Percentiles rank a stretch among this genome's conserved stretches.
Conservation (phyloP, 345 rosid species). For the Ceriops zippeliana region DNA sequence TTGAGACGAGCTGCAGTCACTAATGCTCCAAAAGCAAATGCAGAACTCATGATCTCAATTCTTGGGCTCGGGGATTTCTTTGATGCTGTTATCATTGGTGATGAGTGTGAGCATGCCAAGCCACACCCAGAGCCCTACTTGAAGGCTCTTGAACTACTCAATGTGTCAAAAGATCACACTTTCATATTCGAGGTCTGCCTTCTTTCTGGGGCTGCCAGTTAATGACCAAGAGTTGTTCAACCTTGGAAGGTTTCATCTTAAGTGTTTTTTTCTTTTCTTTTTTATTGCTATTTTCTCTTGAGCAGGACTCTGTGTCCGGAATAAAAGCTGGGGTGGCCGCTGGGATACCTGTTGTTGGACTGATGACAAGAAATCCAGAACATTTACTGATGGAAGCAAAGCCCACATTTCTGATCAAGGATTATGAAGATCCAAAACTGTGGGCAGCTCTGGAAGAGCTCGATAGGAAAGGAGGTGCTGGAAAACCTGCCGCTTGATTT, state of each 20-base stretch:
- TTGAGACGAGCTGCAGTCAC: constrained; percentile 93
- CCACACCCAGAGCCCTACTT: constrained; percentile 87
- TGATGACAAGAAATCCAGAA: constrained; percentile 75
- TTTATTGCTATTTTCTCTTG: background rate
- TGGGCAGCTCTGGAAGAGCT: constrained; percentile 77
- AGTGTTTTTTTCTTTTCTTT: background rate
- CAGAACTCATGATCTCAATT: constrained; percentile 73
- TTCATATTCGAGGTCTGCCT: constrained; percentile 63
- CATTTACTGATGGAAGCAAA: constrained; percentile 56
- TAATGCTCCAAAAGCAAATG: constrained; percentile 81
- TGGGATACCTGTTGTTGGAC: constrained; percentile 79
- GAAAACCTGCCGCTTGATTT: constrained; percentile 15
- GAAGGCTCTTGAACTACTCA: constrained; percentile 75
- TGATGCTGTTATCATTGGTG: constrained; percentile 62
- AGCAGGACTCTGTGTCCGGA: constrained; percentile 81
- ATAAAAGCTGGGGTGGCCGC: constrained; percentile 97
- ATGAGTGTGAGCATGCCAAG: constrained; percentile 77
- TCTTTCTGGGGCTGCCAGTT: background rate
- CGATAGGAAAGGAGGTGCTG: constrained; percentile 39
- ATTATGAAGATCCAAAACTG: constrained; percentile 75
- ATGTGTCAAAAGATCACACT: constrained; percentile 79
- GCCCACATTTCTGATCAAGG: constrained; percentile 67
- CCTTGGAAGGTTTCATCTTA: background rate
- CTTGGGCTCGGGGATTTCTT: constrained; percentile 85
- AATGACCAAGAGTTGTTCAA: background rate